Evolutionary conservation across 257 asterid genomes (phyloP), one percentile per base, ranked within the genome.

Genomic region (Solanum peruvianum): DNA sequence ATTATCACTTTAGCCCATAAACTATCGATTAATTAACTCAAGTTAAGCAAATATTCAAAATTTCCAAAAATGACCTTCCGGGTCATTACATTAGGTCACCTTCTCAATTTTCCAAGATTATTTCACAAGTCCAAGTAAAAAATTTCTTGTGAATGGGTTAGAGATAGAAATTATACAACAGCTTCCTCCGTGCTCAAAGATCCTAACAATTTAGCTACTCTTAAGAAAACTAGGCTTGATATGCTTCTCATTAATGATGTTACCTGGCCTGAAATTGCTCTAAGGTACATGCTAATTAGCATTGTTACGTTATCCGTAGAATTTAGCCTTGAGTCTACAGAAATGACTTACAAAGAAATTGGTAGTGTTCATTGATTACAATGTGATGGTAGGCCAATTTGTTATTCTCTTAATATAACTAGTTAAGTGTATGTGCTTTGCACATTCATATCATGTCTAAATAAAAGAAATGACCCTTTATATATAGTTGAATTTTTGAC

Each of bases 181-280:
- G 1, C 62, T 16, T 52, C 62, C 10, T 52, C 1, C 0, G 23
- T 52, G 62, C 10, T 52, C 62, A 16, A 52, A 52, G 62, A 52
- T 52, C 23, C 23, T 16, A 23, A 52, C 25, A 89, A 89, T 84
- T 89, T 91, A 82, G 94, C 96, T 85, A 92, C 93, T 56, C 86
- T 88, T 25, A 96, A 93, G 93, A 96, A 93, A 87, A 52, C 60
- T 52, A 52, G 60, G 9, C 9, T 92, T 81, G 95, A 95, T 64
- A 90, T 93, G 92, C 92, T 95, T 86, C 98, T 98, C 44, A 87
- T 97, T n/a, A 97, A 95, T 92, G 98, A 91, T 88, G 91, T 97
- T 87, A 95, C 99, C 1, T 97, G 98, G 98, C 98, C 92, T 78
- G 99, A 97, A 95, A 91, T 97, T 52, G 23, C 60, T 52, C 23